Evolutionary conservation across 179 eudicot genomes (phyloP).

Genomic region (Carnegiea gigantea): DNA sequence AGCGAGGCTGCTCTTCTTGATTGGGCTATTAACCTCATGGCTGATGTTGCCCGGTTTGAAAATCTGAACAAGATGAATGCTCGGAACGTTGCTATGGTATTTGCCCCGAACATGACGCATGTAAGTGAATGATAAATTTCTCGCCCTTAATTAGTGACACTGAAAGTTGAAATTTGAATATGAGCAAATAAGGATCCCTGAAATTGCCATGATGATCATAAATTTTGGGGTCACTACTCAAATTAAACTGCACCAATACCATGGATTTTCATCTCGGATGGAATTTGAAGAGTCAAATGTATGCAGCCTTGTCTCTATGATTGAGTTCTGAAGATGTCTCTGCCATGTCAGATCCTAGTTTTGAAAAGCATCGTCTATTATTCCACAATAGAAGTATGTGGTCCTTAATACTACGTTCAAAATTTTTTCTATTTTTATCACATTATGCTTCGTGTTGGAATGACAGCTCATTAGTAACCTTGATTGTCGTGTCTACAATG

Average conservation of each 20-base stretch:
- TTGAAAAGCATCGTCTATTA: background rate
- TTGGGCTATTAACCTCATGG: constrained; percentile 95
- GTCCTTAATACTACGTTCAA: too few species aligned
- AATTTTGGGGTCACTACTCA: background rate
- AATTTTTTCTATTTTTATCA: too few species aligned
- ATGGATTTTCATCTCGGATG: background rate
- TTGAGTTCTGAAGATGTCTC: background rate
- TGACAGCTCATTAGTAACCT: background rate
- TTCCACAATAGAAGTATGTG: too few species aligned
- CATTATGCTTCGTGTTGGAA: background rate
- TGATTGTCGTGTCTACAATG: constrained; percentile 8
- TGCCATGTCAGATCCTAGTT: too few species aligned
- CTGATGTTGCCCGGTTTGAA: constrained; percentile 84
- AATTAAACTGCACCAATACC: background rate
- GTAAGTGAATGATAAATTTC: constrained; percentile 33
- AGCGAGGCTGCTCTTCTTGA: constrained; percentile 85
- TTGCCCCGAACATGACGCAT: constrained; percentile 99
- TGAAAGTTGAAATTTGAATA: background rate
- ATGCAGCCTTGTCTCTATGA: background rate
- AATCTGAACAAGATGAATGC: constrained; percentile 85
- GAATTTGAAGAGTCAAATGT: background rate
- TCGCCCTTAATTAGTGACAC: too few species aligned
- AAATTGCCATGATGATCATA: background rate
- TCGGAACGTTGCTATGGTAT: constrained; percentile 90
- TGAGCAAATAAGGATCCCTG: background rate